Evolutionary conservation across 2,329 filamentous ascomycete species (phyloP).

Genomic region (Cercospora sp.): DNA sequence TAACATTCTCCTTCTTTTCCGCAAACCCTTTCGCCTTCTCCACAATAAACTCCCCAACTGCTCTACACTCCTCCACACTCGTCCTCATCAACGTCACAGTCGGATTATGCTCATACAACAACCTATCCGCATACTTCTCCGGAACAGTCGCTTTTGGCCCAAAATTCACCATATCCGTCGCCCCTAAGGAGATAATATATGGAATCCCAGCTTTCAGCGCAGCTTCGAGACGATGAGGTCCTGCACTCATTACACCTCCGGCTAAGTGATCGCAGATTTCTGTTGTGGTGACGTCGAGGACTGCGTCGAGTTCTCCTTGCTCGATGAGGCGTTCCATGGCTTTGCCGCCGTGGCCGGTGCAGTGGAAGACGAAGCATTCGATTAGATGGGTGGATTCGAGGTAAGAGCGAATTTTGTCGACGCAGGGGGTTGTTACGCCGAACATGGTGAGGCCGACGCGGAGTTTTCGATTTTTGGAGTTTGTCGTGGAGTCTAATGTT

Average conservation of each 20-base stretch:
- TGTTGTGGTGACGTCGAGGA: slow-evolving; percentile 70
- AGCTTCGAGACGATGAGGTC: slow-evolving; percentile 57
- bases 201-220: slow-evolving; percentile 61
- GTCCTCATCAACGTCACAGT: slow-evolving; percentile 67
- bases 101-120: slow-evolving; percentile 65
- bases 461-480: not conserved
- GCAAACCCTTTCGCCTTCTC: slow-evolving; percentile 51
- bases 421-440: slow-evolving; percentile 69
- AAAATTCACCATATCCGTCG: slow-evolving; percentile 64
- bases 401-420: slow-evolving; percentile 55
- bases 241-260: slow-evolving; percentile 64
- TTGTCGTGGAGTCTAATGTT: not conserved
- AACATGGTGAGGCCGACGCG: slow-evolving; percentile 69
- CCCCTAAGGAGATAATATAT: slow-evolving; percentile 52
- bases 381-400: slow-evolving; percentile 52
- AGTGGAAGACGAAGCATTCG: slow-evolving; percentile 68
- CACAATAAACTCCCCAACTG: slow-evolving; percentile 59
- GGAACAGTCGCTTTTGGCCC: slow-evolving; percentile 59
- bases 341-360: slow-evolving; percentile 66
- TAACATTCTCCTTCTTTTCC: slow-evolving; percentile 45
- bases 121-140: slow-evolving; percentile 52
- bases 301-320: slow-evolving; percentile 61
- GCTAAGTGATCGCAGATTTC: slow-evolving; percentile 63
- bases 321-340: slow-evolving; percentile 66
- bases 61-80: slow-evolving; percentile 55